These are phyloP conservation scores for Monosporascus sp. DNA, from an alignment of 2,329 filamentous ascomycete genomes.

Conservation along the genomic window DNA sequence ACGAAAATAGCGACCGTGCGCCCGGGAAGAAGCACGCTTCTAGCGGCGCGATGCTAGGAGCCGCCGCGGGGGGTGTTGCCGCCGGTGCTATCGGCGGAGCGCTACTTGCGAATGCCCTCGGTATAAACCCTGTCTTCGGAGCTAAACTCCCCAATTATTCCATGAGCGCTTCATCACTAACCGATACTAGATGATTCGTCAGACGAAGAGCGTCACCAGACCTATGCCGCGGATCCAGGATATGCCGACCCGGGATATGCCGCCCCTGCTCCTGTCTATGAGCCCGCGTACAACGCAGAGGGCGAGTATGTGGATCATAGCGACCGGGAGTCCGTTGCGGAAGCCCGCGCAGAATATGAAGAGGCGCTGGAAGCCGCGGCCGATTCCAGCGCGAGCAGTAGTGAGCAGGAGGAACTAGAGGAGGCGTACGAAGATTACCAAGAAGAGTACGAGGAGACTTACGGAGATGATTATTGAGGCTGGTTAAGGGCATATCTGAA, in stretches of 20 bases:
- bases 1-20: constrained; percentile 1
- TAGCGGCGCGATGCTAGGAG: constrained; percentile 49
- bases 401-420: constrained; percentile 46
- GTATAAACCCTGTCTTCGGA: constrained; percentile 31
- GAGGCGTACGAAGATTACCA: constrained; percentile 47
- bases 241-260: constrained; percentile 10
- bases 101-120: constrained; percentile 48
- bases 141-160: neutral
- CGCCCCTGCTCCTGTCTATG: constrained; percentile 28
- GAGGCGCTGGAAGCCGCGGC: constrained; percentile 34
- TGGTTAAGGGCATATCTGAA: neutral
- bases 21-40: constrained; percentile 5
- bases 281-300: constrained; percentile 35
- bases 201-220: constrained; percentile 21
- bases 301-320: constrained; percentile 37
- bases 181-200: constrained; percentile 23
- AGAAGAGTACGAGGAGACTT: constrained; percentile 41
- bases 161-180: constrained; percentile 1
- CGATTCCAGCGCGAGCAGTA: constrained; percentile 44
- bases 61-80: constrained; percentile 53
- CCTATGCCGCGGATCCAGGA: neutral
- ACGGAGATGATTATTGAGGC: constrained; percentile 30
- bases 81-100: constrained; percentile 54
- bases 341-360: constrained; percentile 35
- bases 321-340: constrained; percentile 33